phyloP scores from a whole-genome alignment of 2,329 filamentous ascomycete genomes.

The Monascus ruber region DNA sequence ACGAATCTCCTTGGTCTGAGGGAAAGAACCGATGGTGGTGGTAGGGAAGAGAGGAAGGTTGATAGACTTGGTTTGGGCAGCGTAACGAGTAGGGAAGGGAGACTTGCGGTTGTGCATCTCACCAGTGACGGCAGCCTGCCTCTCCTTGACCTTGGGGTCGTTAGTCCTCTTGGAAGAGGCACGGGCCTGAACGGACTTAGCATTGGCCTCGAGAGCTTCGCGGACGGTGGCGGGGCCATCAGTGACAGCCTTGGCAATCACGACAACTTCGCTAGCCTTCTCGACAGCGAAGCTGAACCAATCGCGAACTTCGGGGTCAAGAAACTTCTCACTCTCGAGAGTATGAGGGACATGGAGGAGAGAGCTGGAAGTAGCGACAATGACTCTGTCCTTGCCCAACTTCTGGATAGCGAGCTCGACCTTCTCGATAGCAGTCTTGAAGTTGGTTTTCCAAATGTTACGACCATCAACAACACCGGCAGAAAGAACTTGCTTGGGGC shows the following conservation, averaged over 20 bases:
- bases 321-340: conserved; percentile 95
- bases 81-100: conserved; percentile 72
- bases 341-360: conserved; percentile 98
- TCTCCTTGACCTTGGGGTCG: conserved; percentile 92
- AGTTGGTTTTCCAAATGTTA: conserved; percentile 99
- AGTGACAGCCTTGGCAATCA: conserved; percentile 94
- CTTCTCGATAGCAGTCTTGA: conserved; percentile 84
- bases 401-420: conserved; percentile 87
- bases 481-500: conserved; percentile 80
- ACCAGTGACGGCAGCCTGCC: conserved; percentile 74
- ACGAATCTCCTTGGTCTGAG: conserved; percentile 98
- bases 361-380: conserved; percentile 92
- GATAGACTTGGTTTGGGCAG: conserved; percentile 81
- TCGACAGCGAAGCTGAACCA: conserved; percentile 98
- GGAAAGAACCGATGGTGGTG: conserved; percentile 98
- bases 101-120: conserved; percentile 90
- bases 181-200: conserved; percentile 83
- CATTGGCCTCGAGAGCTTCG: conserved; percentile 89
- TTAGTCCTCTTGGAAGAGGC: conserved; percentile 91
- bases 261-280: conserved; percentile 81
- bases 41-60: conserved; percentile 95
- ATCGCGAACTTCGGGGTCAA: conserved; percentile 81
- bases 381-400: conserved; percentile 93
- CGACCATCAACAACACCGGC: conserved; percentile 95
- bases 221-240: conserved; percentile 79